Percentiles rank a stretch among this genome's conserved stretches.
Conservation (phyloP, 1,284 basidiomycete genomes). For the Pholiota adiposa region DNA sequence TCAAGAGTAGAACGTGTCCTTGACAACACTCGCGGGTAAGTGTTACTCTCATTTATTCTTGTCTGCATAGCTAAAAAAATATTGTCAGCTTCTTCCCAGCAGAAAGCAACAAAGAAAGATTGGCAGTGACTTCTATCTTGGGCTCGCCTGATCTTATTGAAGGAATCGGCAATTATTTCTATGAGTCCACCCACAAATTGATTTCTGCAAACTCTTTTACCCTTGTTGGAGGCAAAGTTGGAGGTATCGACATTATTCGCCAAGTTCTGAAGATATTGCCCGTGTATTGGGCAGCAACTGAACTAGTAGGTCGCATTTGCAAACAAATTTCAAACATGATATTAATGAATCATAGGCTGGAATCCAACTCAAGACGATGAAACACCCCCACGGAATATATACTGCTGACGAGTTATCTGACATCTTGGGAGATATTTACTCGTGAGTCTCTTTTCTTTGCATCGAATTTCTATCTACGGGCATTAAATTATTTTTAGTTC, state of each 20-base stretch:
- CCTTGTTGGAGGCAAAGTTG: constrained; percentile 52
- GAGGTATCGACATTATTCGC: constrained; percentile 68
- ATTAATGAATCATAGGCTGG: constrained; percentile 54
- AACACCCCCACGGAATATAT: constrained; percentile 57
- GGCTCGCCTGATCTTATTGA: constrained; percentile 47
- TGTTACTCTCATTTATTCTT: neutral
- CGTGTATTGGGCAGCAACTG: constrained; percentile 67
- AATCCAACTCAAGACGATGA: constrained; percentile 68
- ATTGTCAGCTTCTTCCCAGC: constrained; percentile 64
- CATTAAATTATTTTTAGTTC: constrained; percentile 46
- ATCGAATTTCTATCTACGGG: neutral
- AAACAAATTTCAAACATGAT: constrained; percentile 3
- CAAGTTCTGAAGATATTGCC: constrained; percentile 73
- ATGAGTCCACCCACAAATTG: constrained; percentile 58
- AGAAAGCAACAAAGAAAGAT: constrained; percentile 49
- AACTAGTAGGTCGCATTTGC: constrained; percentile 55
- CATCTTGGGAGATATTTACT: constrained; percentile 70
- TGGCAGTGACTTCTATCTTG: constrained; percentile 53
- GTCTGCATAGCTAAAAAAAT: neutral
- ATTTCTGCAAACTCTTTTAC: constrained; percentile 57
- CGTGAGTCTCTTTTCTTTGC: constrained; percentile 43
- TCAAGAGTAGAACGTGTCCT: constrained; percentile 54
- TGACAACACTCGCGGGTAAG: constrained; percentile 57
- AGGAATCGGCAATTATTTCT: constrained; percentile 64
- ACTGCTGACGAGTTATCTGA: constrained; percentile 65